phyloP scores from a whole-genome alignment of 805 yeast species.

The Alloascoidea africana region DNA sequence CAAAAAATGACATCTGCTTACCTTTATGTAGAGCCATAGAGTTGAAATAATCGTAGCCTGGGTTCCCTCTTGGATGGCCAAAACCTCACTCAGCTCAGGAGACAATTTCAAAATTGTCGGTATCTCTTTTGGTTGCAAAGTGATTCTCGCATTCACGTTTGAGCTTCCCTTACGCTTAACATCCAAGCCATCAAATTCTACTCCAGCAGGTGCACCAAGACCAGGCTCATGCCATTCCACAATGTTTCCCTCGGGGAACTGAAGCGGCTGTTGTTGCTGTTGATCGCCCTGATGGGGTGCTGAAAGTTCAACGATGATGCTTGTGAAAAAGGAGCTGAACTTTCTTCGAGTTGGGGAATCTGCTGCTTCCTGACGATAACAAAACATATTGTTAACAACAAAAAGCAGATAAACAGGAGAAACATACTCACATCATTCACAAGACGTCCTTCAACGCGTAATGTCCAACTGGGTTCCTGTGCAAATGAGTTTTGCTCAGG shows the following conservation, averaged over 20 bases:
- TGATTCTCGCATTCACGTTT: slow-evolving; percentile 52
- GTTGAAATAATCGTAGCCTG: slow-evolving; percentile 75
- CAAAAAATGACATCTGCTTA: no score
- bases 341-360: slow-evolving; percentile 37
- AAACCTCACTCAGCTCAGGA: slow-evolving; percentile 47
- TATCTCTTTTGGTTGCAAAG: slow-evolving; percentile 66
- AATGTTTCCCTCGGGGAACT: slow-evolving; percentile 25
- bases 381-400: no score
- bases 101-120: slow-evolving; percentile 54
- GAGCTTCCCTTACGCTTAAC: slow-evolving; percentile 64
- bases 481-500: slow-evolving; percentile 9
- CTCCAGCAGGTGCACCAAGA: slow-evolving; percentile 15
- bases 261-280: no score
- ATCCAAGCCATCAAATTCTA: slow-evolving; percentile 80
- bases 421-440: no score
- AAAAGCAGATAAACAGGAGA: no score
- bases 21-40: slow-evolving; percentile 65
- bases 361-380: no score
- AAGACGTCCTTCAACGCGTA: slow-evolving; percentile 77
- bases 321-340: slow-evolving; percentile 70
- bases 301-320: slow-evolving; percentile 66
- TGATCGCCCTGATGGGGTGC: slow-evolving; percentile 16
- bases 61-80: slow-evolving; percentile 67
- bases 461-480: slow-evolving; percentile 46
- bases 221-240: slow-evolving; percentile 85